Evolutionary conservation across 768 basidiomycete species (phyloP).

Genomic region (Boletus barrowsii): DNA sequence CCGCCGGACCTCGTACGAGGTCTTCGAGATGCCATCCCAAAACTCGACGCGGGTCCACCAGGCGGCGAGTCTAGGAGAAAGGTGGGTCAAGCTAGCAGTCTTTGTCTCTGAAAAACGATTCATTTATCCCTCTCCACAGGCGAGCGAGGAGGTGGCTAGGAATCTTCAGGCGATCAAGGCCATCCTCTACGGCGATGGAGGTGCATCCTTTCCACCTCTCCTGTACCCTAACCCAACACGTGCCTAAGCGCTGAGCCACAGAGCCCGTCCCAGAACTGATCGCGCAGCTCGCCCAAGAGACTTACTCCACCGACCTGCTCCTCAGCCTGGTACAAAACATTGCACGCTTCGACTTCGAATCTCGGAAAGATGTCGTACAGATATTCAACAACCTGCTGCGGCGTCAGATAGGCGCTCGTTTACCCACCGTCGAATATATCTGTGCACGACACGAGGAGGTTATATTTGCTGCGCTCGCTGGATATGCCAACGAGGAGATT

Average conservation of each 20-base stretch:
- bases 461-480: conserved; percentile 81
- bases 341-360: conserved; percentile 90
- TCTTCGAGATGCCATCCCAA: conserved; percentile 74
- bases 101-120: background rate
- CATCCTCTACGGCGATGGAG: conserved; percentile 84
- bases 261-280: conserved; percentile 88
- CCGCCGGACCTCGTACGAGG: conserved; percentile 86
- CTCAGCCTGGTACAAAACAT: conserved; percentile 78
- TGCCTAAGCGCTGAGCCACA: conserved; percentile 19
- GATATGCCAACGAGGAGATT: conserved; percentile 94
- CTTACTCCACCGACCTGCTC: conserved; percentile 87
- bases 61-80: conserved; percentile 77
- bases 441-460: conserved; percentile 70
- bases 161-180: conserved; percentile 88
- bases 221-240: conserved; percentile 4
- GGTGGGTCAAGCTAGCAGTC: conserved; percentile 43
- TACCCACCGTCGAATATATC: conserved; percentile 97
- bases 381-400: conserved; percentile 87
- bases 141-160: conserved; percentile 86
- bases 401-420: conserved; percentile 89
- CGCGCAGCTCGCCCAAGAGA: conserved; percentile 94
- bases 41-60: conserved; percentile 69
- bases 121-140: conserved; percentile 42
- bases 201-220: conserved; percentile 40
- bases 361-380: conserved; percentile 80